Evolutionary conservation across 495 filamentous ascomycete genomes (phyloP).

Genomic region (Penicillium robsamsonii): DNA sequence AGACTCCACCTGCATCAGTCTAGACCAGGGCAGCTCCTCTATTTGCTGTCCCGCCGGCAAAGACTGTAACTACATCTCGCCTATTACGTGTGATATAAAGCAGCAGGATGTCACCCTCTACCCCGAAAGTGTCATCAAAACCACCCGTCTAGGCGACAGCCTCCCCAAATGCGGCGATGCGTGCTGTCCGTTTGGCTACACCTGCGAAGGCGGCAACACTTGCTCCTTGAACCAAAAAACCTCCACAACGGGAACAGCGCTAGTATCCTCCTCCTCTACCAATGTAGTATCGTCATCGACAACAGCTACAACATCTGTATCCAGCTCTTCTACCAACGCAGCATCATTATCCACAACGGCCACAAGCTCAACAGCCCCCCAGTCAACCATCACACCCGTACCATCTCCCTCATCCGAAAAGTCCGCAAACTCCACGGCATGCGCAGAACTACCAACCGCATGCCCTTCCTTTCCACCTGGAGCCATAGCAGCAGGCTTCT

Average conservation of each 20-base stretch:
- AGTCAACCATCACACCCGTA: slow-evolving; percentile 19
- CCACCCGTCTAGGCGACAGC: slow-evolving; percentile 56
- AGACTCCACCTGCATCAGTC: slow-evolving; percentile 57
- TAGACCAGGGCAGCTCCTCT: slow-evolving; percentile 65
- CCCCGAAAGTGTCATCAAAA: slow-evolving; percentile 65
- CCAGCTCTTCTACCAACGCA: not conserved
- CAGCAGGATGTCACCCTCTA: slow-evolving; percentile 61
- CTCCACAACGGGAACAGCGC: slow-evolving; percentile 26
- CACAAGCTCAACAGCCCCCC: slow-evolving; percentile 19
- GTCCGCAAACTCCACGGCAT: slow-evolving; percentile 19
- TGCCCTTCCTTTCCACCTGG: slow-evolving; percentile 49
- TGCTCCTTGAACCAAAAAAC: slow-evolving; percentile 42
- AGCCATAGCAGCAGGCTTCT: slow-evolving; percentile 61
- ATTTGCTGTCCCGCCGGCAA: slow-evolving; percentile 72
- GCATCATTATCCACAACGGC: slow-evolving; percentile 17
- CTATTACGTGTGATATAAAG: slow-evolving; percentile 68
- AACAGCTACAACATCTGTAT: slow-evolving; percentile 19
- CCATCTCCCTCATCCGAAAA: slow-evolving; percentile 23
- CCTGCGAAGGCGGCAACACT: slow-evolving; percentile 52
- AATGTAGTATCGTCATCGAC: not conserved
- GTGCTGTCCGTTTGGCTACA: slow-evolving; percentile 80
- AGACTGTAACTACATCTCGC: slow-evolving; percentile 62
- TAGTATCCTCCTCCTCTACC: slow-evolving; percentile 28
- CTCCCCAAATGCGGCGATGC: slow-evolving; percentile 56
- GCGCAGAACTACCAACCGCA: slow-evolving; percentile 12